Percentiles rank a stretch among this genome's conserved stretches.
Conservation (phyloP, 2,329 filamentous ascomycete genomes). For the Colletotrichum ledebouriae region DNA sequence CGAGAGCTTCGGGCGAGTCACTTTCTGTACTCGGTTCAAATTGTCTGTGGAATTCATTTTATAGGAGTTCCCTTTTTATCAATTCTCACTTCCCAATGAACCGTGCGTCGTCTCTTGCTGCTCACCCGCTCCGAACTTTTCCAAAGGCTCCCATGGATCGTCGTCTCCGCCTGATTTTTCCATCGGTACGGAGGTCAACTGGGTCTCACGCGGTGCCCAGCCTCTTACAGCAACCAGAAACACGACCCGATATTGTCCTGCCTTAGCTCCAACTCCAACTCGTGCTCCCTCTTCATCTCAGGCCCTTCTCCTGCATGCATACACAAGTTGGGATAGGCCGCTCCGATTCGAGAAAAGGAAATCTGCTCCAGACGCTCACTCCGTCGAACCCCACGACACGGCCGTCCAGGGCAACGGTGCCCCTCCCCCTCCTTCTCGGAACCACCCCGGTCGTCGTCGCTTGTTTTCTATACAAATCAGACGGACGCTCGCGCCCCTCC, state of each 20-base stretch:
- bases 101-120: neutral
- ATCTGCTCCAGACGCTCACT: slow-evolving; percentile 2
- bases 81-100: neutral
- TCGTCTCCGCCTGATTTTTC: slow-evolving; percentile 16
- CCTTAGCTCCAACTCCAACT: slow-evolving; percentile 7
- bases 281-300: no score
- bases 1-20: no score
- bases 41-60: no score
- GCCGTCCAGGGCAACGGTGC: slow-evolving; percentile 34
- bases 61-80: no score
- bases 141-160: slow-evolving; percentile 1
- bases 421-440: slow-evolving; percentile 30
- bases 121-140: neutral
- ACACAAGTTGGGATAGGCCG: neutral
- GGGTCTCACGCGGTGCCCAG: slow-evolving; percentile 22
- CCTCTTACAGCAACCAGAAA: slow-evolving; percentile 35
- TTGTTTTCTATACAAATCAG: slow-evolving; percentile 39
- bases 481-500: slow-evolving; percentile 10
- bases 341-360: slow-evolving; percentile 11
- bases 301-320: no score
- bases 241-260: slow-evolving; percentile 13
- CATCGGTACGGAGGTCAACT: slow-evolving; percentile 29
- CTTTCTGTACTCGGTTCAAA: no score
- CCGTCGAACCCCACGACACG: slow-evolving; percentile 22
- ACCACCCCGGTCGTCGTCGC: slow-evolving; percentile 31